Percentiles rank a stretch among this genome's conserved stretches.
Evolutionary conservation across 345 rosid genomes (phyloP).

Genomic region (Microthlaspi erraticum): DNA sequence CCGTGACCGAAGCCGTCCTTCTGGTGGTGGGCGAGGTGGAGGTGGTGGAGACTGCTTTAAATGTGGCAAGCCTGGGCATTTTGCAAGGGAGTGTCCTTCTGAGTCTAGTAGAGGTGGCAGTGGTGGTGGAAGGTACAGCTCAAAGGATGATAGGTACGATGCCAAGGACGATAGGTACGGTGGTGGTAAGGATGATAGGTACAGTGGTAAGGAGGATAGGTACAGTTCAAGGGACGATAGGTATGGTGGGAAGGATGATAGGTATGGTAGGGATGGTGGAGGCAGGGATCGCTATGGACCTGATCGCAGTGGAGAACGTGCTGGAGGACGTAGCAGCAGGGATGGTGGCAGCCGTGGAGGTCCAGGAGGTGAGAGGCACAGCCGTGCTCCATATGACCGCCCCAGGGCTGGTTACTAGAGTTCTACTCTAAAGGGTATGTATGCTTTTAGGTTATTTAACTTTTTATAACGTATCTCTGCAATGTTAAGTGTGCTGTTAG

Average conservation of each 20-base stretch:
- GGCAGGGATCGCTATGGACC: slow-evolving; percentile 80
- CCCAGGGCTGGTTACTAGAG: slow-evolving; percentile 58
- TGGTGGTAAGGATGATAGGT: slow-evolving; percentile 33
- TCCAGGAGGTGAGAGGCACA: slow-evolving; percentile 72
- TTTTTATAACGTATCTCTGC: background rate
- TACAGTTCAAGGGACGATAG: slow-evolving; percentile 51
- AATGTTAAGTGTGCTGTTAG: background rate
- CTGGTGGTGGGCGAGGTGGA: slow-evolving; percentile 64
- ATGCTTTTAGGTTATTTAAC: background rate
- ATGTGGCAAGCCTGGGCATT: slow-evolving; percentile 97
- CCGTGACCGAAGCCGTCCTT: slow-evolving; percentile 60
- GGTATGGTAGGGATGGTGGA: slow-evolving; percentile 59
- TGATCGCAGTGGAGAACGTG: slow-evolving; percentile 73
- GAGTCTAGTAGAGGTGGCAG: slow-evolving; percentile 59
- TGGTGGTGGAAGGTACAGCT: slow-evolving; percentile 56
- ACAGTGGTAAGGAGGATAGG: slow-evolving; percentile 50
- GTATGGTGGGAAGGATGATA: slow-evolving; percentile 37
- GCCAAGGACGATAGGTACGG: slow-evolving; percentile 45
- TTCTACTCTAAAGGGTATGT: slow-evolving; percentile 33
- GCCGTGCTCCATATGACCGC: slow-evolving; percentile 88
- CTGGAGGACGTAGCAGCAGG: slow-evolving; percentile 69
- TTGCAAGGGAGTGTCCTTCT: slow-evolving; percentile 92
- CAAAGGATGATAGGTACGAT: slow-evolving; percentile 54
- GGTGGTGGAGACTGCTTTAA: slow-evolving; percentile 89
- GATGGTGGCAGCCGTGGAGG: slow-evolving; percentile 77